Evolutionary conservation across 257 asterid species (phyloP).

Genomic region (Capsicum chinense): DNA sequence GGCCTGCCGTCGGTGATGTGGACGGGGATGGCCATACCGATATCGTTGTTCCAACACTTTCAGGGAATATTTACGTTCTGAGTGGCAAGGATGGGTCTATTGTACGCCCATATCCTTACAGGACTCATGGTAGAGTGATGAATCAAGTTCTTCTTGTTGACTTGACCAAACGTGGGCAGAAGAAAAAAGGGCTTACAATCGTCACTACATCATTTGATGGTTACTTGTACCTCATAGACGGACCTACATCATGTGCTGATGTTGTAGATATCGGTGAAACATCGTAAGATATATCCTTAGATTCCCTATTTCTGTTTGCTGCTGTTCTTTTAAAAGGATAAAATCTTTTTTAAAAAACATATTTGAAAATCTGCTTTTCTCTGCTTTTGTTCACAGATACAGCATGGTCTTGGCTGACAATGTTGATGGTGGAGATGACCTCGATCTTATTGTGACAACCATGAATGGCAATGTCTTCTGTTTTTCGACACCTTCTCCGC

Average conservation of each 20-base stretch:
- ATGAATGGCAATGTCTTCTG: constrained; percentile 99
- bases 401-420: constrained; percentile 99
- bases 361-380: constrained; percentile 20
- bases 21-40: constrained; percentile 99
- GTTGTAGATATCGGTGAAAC: constrained; percentile 99
- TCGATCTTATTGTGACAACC: constrained; percentile 94
- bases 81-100: constrained; percentile 95
- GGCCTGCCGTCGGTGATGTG: constrained; percentile 89
- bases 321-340: constrained; percentile 10
- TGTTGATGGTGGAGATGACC: constrained; percentile 99
- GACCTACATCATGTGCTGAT: constrained; percentile 98
- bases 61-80: constrained; percentile 95
- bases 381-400: constrained; percentile 62
- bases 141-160: constrained; percentile 96
- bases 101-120: constrained; percentile 87
- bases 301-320: constrained; percentile 20
- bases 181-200: constrained; percentile 88
- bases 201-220: constrained; percentile 97
- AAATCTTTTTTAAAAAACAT: background rate
- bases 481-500: constrained; percentile 95
- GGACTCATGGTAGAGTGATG: constrained; percentile 98
- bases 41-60: constrained; percentile 86
- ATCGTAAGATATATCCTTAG: constrained; percentile 62
- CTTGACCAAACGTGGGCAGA: constrained; percentile 87
- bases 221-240: constrained; percentile 92